A percentile compares a stretch with the other conserved stretches of the same genome.
Evolutionary conservation across 2,329 filamentous ascomycete species (phyloP).

Genomic region (Neonectria punicea): DNA sequence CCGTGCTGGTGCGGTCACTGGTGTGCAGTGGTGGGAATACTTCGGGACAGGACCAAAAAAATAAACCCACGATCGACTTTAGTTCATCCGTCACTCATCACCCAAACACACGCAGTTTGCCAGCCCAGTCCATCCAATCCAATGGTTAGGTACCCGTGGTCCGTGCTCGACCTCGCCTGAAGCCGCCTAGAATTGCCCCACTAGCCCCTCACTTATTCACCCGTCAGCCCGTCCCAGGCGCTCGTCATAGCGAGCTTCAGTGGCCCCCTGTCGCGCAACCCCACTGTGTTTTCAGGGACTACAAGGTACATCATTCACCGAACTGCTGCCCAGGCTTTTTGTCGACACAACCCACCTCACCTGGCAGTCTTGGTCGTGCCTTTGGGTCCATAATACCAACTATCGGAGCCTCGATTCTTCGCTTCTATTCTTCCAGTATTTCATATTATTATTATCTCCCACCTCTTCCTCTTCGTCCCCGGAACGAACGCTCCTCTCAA

Average conservation of each 20-base stretch:
- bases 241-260: slow-evolving; percentile 22
- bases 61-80: slow-evolving; percentile 9
- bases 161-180: neutral
- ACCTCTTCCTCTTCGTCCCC: neutral
- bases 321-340: slow-evolving; percentile 6
- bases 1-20: slow-evolving; percentile 8
- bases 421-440: neutral
- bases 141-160: neutral
- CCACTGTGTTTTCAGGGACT: slow-evolving; percentile 22
- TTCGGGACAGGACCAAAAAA: slow-evolving; percentile 19
- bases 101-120: neutral
- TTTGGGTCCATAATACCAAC: neutral
- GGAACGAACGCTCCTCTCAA: neutral
- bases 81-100: neutral
- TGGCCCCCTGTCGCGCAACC: slow-evolving; percentile 6
- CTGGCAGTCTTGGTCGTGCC: neutral
- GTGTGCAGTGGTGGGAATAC: slow-evolving; percentile 25
- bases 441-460: too few species aligned
- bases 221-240: neutral
- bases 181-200: neutral
- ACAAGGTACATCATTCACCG: neutral
- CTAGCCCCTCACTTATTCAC: slow-evolving; percentile 1
- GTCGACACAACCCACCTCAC: slow-evolving; percentile 8
- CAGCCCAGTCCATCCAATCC: neutral
- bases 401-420: neutral